These are phyloP conservation scores for Boletellus dicymbophilus DNA, from an alignment of 1,284 basidiomycete genomes.

Conservation along the genomic window DNA sequence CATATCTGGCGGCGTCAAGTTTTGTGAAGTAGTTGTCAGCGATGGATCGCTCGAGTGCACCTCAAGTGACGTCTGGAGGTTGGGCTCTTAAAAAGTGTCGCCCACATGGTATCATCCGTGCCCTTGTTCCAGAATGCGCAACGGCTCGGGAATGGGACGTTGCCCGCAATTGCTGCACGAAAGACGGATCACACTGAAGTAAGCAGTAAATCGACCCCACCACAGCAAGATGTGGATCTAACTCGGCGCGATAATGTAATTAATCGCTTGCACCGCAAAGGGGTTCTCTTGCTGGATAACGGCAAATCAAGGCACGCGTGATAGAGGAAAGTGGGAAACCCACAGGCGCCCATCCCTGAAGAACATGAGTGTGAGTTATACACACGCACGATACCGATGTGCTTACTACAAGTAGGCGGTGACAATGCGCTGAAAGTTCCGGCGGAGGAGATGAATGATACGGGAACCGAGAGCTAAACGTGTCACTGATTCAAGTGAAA, in stretches of 20 bases:
- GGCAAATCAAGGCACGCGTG: slow-evolving; percentile 1
- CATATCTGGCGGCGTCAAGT: slow-evolving; percentile 9
- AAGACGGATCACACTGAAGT: slow-evolving; percentile 9
- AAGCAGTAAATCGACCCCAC: background rate
- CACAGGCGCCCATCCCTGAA: background rate
- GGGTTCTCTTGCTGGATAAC: background rate
- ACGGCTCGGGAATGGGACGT: slow-evolving; percentile 12
- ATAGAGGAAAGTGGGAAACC: background rate
- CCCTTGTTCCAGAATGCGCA: slow-evolving; percentile 8
- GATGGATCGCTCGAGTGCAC: background rate
- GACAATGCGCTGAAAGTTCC: slow-evolving; percentile 10
- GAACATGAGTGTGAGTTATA: background rate
- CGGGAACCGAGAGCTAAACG: slow-evolving; percentile 1
- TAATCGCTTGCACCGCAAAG: slow-evolving; percentile 9
- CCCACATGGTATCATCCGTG: background rate
- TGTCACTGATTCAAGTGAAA: background rate
- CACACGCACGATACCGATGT: background rate
- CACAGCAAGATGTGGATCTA: slow-evolving; percentile 18
- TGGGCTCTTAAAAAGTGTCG: slow-evolving; percentile 12
- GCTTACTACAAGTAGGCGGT: slow-evolving; percentile 5
- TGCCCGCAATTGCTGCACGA: slow-evolving; percentile 1
- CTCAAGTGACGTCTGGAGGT: background rate
- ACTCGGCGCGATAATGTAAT: background rate
- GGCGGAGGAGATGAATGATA: slow-evolving; percentile 1
- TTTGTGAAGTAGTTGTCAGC: background rate